Conservation (phyloP, 2,329 filamentous ascomycete genomes). For the Tolypocladium inflatum region DNA sequence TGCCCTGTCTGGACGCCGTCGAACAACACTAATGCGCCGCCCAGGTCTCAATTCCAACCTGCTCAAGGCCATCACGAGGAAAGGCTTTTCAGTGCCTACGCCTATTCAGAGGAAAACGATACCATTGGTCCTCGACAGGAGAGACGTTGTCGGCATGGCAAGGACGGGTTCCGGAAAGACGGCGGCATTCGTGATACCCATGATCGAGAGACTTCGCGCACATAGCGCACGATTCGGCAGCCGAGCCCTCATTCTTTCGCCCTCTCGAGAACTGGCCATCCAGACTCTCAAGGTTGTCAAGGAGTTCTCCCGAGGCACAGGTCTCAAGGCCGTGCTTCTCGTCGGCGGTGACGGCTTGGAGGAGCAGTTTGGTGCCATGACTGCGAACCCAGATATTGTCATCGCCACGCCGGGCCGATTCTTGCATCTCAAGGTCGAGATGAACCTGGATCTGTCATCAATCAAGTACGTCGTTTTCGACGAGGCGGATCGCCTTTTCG, state of each 20-base stretch:
- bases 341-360: slow-evolving; percentile 94
- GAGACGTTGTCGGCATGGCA: slow-evolving; percentile 98
- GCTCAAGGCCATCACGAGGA: slow-evolving; percentile 82
- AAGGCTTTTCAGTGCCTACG: slow-evolving; percentile 92
- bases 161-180: slow-evolving; percentile 98
- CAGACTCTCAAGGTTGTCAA: slow-evolving; percentile 96
- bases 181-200: slow-evolving; percentile 93
- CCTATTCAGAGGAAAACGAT: slow-evolving; percentile 97
- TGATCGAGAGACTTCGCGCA: slow-evolving; percentile 86
- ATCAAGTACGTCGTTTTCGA: slow-evolving; percentile 95
- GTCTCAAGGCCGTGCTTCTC: slow-evolving; percentile 79
- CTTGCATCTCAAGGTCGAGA: slow-evolving; percentile 92
- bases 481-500: slow-evolving; percentile 92
- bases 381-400: slow-evolving; percentile 90
- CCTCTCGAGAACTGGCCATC: slow-evolving; percentile 85
- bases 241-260: slow-evolving; percentile 79
- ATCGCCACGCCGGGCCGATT: slow-evolving; percentile 97
- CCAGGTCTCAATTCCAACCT: slow-evolving; percentile 68
- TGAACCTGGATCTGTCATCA: slow-evolving; percentile 83
- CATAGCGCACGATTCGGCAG: slow-evolving; percentile 84
- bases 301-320: slow-evolving; percentile 82
- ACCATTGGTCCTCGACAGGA: slow-evolving; percentile 76
- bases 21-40: background rate
- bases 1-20: background rate
- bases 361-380: slow-evolving; percentile 89